These are phyloP conservation scores for Rostrohypoxylon terebratum DNA, from an alignment of 495 filamentous ascomycete species.

Conservation along the genomic window DNA sequence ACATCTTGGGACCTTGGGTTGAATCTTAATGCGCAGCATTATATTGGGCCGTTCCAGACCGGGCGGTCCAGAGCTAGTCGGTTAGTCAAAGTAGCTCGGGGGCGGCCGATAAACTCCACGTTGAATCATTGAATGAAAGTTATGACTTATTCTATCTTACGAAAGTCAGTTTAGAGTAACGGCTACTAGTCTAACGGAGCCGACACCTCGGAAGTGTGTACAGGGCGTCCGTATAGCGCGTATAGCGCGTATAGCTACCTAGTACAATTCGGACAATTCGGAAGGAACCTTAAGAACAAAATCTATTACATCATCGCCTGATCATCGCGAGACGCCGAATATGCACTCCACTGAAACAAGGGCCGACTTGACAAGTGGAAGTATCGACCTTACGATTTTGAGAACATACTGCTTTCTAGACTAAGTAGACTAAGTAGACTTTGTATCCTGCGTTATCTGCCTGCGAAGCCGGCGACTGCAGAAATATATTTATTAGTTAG, in stretches of 20 bases:
- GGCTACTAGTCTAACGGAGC: background rate
- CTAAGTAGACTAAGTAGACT: too few relatives aligned
- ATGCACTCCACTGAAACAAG: conserved; percentile 42
- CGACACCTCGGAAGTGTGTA: background rate
- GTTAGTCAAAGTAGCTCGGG: conserved; percentile 24
- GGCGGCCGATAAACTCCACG: conserved; percentile 21
- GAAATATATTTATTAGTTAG: conserved; percentile 32
- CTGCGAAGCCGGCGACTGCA: conserved; percentile 22
- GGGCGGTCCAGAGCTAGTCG: conserved; percentile 26
- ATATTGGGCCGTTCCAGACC: conserved; percentile 41
- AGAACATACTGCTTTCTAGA: conserved; percentile 14
- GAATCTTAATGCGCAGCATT: conserved; percentile 8
- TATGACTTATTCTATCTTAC: conserved; percentile 11
- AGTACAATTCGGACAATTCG: too few relatives aligned
- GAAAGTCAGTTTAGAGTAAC: conserved; percentile 23
- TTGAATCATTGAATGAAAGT: background rate
- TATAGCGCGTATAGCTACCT: too few relatives aligned
- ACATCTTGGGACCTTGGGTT: conserved; percentile 2
- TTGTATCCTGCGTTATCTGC: conserved; percentile 23
- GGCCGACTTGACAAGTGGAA: conserved; percentile 37
- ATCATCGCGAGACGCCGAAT: conserved; percentile 45
- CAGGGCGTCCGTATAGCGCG: too few relatives aligned
- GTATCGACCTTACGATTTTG: conserved; percentile 38
- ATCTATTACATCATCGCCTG: conserved; percentile 49
- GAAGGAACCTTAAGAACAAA: conserved; percentile 13